These are phyloP conservation scores for Pseudozyma pruni DNA, from an alignment of 1,284 basidiomycete species.

Conservation along the genomic window DNA sequence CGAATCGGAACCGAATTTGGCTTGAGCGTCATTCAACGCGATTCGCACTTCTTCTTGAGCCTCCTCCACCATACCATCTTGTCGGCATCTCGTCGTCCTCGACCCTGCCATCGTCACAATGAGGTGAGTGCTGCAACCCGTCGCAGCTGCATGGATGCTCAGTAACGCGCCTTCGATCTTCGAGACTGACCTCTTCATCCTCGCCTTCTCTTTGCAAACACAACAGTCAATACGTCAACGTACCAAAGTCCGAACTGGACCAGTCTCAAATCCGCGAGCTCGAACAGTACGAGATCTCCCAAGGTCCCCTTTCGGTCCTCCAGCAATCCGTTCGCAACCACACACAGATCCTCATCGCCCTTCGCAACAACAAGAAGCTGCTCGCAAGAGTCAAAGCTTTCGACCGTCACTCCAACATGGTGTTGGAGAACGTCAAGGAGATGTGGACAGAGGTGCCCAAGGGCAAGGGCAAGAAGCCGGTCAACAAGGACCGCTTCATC, in stretches of 20 bases:
- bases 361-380: slow-evolving; percentile 98
- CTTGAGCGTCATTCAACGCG: slow-evolving; percentile 3
- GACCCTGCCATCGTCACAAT: slow-evolving; percentile 1
- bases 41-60: neutral
- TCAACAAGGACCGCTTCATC: slow-evolving; percentile 93
- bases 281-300: slow-evolving; percentile 72
- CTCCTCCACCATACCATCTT: slow-evolving; percentile 1
- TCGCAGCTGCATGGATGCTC: too few relatives aligned
- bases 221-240: slow-evolving; percentile 90
- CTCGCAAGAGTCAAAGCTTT: slow-evolving; percentile 98
- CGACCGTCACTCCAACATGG: slow-evolving; percentile 99
- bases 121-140: slow-evolving; percentile 15
- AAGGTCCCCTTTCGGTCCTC: slow-evolving; percentile 91
- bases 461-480: slow-evolving; percentile 96
- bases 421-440: slow-evolving; percentile 70
- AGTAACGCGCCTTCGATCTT: neutral
- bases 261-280: slow-evolving; percentile 94
- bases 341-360: slow-evolving; percentile 94
- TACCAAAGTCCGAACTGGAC: slow-evolving; percentile 96
- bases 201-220: neutral
- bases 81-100: neutral
- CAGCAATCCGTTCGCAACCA: slow-evolving; percentile 98
- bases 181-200: neutral
- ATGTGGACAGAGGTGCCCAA: slow-evolving; percentile 99
- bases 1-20: slow-evolving; percentile 25